Percentiles rank a stretch among this genome's conserved stretches.
These are phyloP conservation scores for Rhynchosporium agropyri DNA, from an alignment of 2,329 filamentous ascomycete species.

Conservation along the genomic window DNA sequence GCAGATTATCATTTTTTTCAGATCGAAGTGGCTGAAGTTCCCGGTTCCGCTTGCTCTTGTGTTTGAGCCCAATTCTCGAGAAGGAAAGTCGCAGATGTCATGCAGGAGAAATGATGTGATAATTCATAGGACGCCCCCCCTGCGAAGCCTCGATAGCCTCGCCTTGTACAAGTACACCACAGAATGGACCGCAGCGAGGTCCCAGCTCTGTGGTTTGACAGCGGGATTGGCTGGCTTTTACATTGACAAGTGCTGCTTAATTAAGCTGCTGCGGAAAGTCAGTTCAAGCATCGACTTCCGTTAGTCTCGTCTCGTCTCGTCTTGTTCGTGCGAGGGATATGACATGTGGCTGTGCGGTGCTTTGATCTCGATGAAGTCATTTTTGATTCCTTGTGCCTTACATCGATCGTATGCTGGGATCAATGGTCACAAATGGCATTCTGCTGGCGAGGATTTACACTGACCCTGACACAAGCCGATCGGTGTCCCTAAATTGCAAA, in stretches of 20 bases:
- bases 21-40: neutral
- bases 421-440: conserved; percentile 3
- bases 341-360: conserved; percentile 14
- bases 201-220: conserved; percentile 11
- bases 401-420: neutral
- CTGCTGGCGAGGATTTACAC: neutral
- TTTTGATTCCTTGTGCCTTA: neutral
- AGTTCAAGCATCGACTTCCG: neutral
- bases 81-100: conserved; percentile 6
- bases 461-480: neutral
- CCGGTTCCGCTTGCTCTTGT: neutral
- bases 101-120: neutral
- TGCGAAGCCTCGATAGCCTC: conserved; percentile 20
- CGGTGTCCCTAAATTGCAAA: conserved; percentile 5
- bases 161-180: conserved; percentile 9
- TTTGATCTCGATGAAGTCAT: conserved; percentile 16
- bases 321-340: conserved; percentile 5
- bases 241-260: conserved; percentile 1
- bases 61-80: conserved; percentile 14
- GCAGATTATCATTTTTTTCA: neutral
- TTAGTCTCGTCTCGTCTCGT: neutral
- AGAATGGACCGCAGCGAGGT: conserved; percentile 13
- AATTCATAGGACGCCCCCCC: conserved; percentile 16
- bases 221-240: conserved; percentile 5
- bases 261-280: conserved; percentile 11